Conservation (phyloP, 1,284 basidiomycete species). For the Leccinum angustisporum region DNA sequence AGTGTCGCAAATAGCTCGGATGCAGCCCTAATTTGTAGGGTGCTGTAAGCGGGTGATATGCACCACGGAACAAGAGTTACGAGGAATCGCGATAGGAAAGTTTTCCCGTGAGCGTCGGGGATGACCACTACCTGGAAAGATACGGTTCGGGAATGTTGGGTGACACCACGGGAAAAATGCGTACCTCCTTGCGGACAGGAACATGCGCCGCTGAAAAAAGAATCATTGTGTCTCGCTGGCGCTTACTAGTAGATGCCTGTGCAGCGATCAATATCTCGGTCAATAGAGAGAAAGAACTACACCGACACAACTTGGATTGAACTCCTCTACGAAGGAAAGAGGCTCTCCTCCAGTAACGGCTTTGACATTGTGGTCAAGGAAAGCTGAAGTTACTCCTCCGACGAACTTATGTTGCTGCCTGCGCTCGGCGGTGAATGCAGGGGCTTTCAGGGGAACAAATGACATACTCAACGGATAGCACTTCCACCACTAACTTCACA, state of each 20-base stretch:
- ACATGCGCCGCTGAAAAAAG: slow-evolving; percentile 69
- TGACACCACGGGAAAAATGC: slow-evolving; percentile 10
- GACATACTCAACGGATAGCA: slow-evolving; percentile 61
- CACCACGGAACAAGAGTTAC: slow-evolving; percentile 59
- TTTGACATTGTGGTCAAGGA: slow-evolving; percentile 57
- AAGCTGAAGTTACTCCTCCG: slow-evolving; percentile 54
- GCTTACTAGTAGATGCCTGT: slow-evolving; percentile 45
- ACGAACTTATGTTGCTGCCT: slow-evolving; percentile 63
- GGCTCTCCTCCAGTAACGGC: slow-evolving; percentile 51
- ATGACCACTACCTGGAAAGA: slow-evolving; percentile 46
- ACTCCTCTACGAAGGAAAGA: slow-evolving; percentile 10
- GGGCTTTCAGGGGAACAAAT: slow-evolving; percentile 1
- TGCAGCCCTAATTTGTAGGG: slow-evolving; percentile 57
- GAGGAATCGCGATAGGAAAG: slow-evolving; percentile 47
- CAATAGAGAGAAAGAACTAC: slow-evolving; percentile 2
- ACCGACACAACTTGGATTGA: slow-evolving; percentile 29
- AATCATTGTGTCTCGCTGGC: slow-evolving; percentile 60
- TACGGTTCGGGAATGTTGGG: background rate
- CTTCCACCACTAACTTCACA: slow-evolving; percentile 68
- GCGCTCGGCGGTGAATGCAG: slow-evolving; percentile 15
- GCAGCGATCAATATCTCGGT: background rate
- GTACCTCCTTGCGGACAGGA: slow-evolving; percentile 65
- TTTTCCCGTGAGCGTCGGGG: slow-evolving; percentile 29
- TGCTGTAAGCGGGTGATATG: slow-evolving; percentile 47
- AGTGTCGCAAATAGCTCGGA: slow-evolving; percentile 66